phyloP scores from a whole-genome alignment of 495 filamentous ascomycete species.

The Penicillium alfredii region DNA sequence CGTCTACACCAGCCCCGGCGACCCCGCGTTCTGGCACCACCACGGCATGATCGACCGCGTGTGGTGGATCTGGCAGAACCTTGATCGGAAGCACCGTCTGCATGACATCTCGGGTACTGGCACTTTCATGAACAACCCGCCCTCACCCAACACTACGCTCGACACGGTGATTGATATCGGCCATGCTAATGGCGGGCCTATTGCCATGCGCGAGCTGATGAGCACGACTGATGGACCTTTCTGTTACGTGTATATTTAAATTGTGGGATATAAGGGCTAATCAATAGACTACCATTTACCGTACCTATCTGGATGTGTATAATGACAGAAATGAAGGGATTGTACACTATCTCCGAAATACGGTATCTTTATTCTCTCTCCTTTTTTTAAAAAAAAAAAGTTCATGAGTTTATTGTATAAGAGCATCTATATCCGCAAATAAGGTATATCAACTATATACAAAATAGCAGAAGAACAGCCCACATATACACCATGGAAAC shows the following conservation, averaged over 20 bases:
- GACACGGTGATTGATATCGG: conserved; percentile 41
- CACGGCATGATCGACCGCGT: conserved; percentile 64
- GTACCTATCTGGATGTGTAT: too few relatives aligned
- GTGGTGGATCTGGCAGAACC: conserved; percentile 67
- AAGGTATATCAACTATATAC: too few relatives aligned
- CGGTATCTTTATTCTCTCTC: too few relatives aligned
- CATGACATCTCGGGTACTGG: conserved; percentile 47
- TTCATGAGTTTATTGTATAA: too few relatives aligned
- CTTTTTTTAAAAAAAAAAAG: too few relatives aligned
- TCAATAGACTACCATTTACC: too few relatives aligned
- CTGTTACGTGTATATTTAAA: conserved; percentile 50
- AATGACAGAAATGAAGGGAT: too few relatives aligned
- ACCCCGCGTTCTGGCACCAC: conserved; percentile 65
- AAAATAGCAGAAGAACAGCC: too few relatives aligned
- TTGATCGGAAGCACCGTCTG: conserved; percentile 42
- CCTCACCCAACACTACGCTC: conserved; percentile 43
- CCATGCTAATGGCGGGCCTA: conserved; percentile 28
- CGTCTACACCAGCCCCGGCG: conserved; percentile 53
- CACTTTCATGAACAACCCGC: conserved; percentile 51
- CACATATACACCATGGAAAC: too few relatives aligned
- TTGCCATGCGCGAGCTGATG: conserved; percentile 42
- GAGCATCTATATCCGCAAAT: too few relatives aligned
- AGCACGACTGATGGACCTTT: conserved; percentile 49
- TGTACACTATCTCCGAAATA: too few relatives aligned
- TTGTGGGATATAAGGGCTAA: too few relatives aligned